Conservation (phyloP, 2,329 filamentous ascomycete species). For the Microsporum audouinii region DNA sequence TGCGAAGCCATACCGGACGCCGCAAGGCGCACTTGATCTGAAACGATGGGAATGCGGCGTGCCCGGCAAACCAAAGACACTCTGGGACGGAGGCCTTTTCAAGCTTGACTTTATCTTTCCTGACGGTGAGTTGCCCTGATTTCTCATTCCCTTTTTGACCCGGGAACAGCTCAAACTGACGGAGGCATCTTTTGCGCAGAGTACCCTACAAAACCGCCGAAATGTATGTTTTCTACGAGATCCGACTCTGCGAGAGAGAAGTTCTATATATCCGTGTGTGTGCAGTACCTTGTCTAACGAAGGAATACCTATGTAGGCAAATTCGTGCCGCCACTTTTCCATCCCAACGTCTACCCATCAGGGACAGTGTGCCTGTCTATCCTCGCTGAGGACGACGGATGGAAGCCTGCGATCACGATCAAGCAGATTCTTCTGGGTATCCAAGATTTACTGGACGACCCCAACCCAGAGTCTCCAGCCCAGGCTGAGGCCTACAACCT, state of each 20-base stretch:
- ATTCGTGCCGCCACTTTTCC: constrained; percentile 90
- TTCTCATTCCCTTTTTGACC: background rate
- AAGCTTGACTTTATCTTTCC: constrained; percentile 89
- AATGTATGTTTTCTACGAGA: constrained; percentile 55
- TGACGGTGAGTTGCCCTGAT: constrained; percentile 55
- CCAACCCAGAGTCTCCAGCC: constrained; percentile 91
- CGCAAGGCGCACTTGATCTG: constrained; percentile 73
- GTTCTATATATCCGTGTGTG: background rate
- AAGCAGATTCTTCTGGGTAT: constrained; percentile 96
- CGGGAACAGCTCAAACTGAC: background rate
- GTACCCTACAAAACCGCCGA: constrained; percentile 96
- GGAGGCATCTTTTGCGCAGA: constrained; percentile 45
- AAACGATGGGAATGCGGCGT: constrained; percentile 96
- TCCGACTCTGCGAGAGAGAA: background rate
- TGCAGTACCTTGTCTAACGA: background rate
- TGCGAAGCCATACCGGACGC: constrained; percentile 71
- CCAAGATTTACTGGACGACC: constrained; percentile 88
- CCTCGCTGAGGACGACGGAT: constrained; percentile 94
- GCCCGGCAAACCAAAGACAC: constrained; percentile 88
- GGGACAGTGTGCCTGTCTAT: constrained; percentile 96
- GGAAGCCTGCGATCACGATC: constrained; percentile 97
- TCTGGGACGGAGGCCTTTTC: constrained; percentile 96
- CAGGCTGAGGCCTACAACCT: constrained; percentile 97
- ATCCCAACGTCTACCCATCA: constrained; percentile 96
- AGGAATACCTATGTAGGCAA: constrained; percentile 53